Evolutionary conservation across 106 monocot species (phyloP).

Genomic region (Cymbidium sinense): DNA sequence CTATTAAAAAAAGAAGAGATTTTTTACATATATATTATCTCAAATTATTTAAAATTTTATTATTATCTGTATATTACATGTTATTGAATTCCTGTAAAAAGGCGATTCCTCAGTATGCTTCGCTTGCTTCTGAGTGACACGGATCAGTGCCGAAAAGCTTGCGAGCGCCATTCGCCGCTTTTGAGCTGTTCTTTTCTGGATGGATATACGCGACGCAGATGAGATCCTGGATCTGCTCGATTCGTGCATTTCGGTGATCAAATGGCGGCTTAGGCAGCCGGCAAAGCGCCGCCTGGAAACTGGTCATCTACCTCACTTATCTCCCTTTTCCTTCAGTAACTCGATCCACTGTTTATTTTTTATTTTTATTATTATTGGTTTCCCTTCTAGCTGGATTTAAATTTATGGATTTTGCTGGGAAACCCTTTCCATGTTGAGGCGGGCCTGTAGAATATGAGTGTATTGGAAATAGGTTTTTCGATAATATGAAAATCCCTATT

Average conservation of each 20-base stretch:
- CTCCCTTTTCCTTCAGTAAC: neutral
- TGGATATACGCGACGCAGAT: constrained; percentile 29
- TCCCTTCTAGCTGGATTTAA: neutral
- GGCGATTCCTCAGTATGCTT: too few relatives aligned
- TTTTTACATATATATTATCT: too few relatives aligned
- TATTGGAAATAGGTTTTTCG: neutral
- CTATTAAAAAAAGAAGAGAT: too few relatives aligned
- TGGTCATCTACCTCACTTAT: constrained; percentile 17
- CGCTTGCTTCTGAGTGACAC: too few relatives aligned
- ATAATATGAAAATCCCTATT: too few relatives aligned
- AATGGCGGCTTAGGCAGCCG: constrained; percentile 44
- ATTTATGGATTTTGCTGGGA: neutral
- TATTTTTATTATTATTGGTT: neutral
- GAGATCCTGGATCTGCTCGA: constrained; percentile 33
- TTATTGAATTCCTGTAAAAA: too few relatives aligned
- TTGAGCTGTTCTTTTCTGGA: neutral
- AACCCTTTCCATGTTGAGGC: too few relatives aligned
- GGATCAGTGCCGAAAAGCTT: too few relatives aligned
- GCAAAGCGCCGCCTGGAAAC: constrained; percentile 46
- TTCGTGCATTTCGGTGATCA: constrained; percentile 23
- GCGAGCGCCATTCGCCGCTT: neutral
- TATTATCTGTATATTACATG: too few relatives aligned
- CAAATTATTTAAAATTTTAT: too few relatives aligned
- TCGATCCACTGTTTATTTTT: neutral
- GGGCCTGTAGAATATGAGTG: neutral